A percentile compares a stretch with the other conserved stretches of the same genome.
Conservation (phyloP, 169 alveolate species). For the Sarcocystis neurona region DNA sequence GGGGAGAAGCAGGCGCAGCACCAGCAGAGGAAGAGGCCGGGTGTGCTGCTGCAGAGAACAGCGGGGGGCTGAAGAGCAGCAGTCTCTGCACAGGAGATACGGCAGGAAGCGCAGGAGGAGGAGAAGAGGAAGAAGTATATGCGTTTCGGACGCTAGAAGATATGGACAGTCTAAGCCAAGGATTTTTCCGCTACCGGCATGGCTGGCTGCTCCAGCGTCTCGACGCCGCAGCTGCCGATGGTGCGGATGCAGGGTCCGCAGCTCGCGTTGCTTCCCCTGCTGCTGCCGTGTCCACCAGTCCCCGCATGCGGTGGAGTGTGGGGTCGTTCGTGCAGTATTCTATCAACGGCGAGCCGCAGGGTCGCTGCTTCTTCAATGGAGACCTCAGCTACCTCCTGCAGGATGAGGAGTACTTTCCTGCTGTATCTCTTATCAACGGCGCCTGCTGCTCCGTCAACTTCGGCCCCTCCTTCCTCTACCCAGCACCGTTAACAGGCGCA, state of each 20-base stretch:
- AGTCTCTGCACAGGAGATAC: too few relatives aligned
- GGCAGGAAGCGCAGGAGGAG: neutral
- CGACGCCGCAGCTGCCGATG: constrained; percentile 25
- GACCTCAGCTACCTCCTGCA: constrained; percentile 4
- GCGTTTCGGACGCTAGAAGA: constrained; percentile 23
- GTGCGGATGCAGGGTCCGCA: neutral
- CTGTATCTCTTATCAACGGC: constrained; percentile 48
- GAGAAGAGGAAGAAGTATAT: constrained; percentile 32
- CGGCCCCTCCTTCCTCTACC: constrained; percentile 56
- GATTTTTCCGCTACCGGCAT: constrained; percentile 57
- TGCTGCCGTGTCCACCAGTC: constrained; percentile 1
- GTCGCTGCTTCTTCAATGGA: constrained; percentile 21
- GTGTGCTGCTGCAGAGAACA: too few relatives aligned
- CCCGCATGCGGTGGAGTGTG: neutral
- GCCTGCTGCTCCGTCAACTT: constrained; percentile 53
- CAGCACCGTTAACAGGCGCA: constrained; percentile 48
- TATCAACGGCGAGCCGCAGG: constrained; percentile 41
- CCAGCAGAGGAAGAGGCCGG: neutral
- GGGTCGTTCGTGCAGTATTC: constrained; percentile 56
- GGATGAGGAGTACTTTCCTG: constrained; percentile 56
- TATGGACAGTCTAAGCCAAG: constrained; percentile 56
- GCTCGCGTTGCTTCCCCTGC: neutral
- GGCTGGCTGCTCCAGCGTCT: too few relatives aligned
- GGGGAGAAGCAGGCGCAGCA: neutral
- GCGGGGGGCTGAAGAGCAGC: too few relatives aligned